These are phyloP conservation scores for Senna tora DNA, from an alignment of 306 rosid species.

Conservation along the genomic window DNA sequence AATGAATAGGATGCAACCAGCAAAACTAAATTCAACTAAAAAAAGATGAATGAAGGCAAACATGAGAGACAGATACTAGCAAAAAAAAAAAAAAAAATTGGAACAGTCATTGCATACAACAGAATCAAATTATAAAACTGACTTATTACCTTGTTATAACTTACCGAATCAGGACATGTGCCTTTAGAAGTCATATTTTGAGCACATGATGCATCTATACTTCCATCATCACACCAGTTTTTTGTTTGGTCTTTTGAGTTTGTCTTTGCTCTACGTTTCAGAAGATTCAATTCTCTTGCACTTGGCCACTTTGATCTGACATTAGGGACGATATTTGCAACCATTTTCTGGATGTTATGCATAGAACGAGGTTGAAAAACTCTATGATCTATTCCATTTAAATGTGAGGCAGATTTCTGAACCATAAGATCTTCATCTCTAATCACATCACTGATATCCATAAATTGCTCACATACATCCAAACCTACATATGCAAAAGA, in stretches of 20 bases:
- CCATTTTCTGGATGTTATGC: conserved; percentile 83
- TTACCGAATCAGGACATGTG: conserved; percentile 62
- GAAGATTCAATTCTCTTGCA: conserved; percentile 85
- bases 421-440: conserved; percentile 92
- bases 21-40: background rate
- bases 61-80: background rate
- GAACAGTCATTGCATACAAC: background rate
- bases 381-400: conserved; percentile 68
- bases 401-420: conserved; percentile 57
- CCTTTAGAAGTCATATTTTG: conserved; percentile 58
- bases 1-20: too few species aligned
- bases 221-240: conserved; percentile 85
- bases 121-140: conserved; percentile 12
- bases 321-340: conserved; percentile 88
- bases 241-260: conserved; percentile 86
- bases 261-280: conserved; percentile 93
- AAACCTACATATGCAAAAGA: conserved; percentile 63
- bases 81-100: background rate
- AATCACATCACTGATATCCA: conserved; percentile 96
- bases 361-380: conserved; percentile 65
- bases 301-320: conserved; percentile 90
- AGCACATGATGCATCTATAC: conserved; percentile 56
- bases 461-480: conserved; percentile 92
- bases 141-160: conserved; percentile 62
- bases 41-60: conserved; percentile 18